Base-by-base conservation (phyloP, 2,329 filamentous ascomycete genomes). In the Fusarium sp. region DNA sequence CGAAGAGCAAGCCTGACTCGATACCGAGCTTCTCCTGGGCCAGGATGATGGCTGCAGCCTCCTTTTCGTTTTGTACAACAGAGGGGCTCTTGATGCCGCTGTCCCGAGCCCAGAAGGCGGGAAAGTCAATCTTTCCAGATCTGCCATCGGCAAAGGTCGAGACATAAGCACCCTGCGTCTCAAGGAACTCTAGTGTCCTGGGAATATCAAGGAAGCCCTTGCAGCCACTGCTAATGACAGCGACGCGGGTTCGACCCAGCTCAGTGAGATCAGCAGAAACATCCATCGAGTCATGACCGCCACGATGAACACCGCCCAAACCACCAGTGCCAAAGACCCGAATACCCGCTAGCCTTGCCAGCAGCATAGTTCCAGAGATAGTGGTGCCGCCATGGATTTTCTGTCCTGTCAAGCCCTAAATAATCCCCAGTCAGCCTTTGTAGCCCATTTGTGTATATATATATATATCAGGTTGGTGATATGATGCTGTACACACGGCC, bases 171-270 rank as follows among this genome's bases (percentile, higher is more conserved):
- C 92, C 92, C 76, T 91, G 88, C 1, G 89, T 91, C 78, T 91
- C 89, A 21, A 91, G 83, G 71, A 85, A 86, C 82, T 99, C 96
- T 7, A 99, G 85, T 0, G 96, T 99, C 53, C 93, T 87, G 4
- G 92, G 90, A 62, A 98, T 94, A 76, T 99, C 96, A 38, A 99
- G 85, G 79, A 99, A 98, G 66, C 95, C 96, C 82, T 99, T 99
- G 82, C 94, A 97, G 15, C 96, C 96, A 69, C 92, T 94, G 79
- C 91, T 92, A 53, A 99, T 85, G 4, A 99, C 94, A 26, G 94
- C 91, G 53, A 99, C 91, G 13, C 93, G 89, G 9, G 94, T 98
- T 60, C 94, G 88, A 17, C 96, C 94, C 51, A 99, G 88, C 84
- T 98, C 96, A 6, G 93, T 98, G 64, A 99, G 85, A 80, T 99